phyloP scores from a whole-genome alignment of 192 early-diverging fungal species.

The Dissophora ornata region DNA sequence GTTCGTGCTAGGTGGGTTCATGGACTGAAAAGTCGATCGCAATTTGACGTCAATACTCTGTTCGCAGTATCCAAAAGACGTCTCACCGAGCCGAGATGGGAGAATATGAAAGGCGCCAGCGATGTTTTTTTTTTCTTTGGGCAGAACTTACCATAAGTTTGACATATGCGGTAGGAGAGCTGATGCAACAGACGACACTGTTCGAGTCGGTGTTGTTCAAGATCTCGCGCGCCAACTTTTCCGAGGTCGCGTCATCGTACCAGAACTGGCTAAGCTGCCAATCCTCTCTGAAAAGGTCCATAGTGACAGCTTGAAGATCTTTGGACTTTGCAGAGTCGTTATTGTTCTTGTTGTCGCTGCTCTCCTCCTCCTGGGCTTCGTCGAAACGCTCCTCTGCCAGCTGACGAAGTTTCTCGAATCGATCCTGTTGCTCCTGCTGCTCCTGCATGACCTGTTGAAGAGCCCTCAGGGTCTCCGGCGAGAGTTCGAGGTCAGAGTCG shows the following conservation, averaged over 20 bases:
- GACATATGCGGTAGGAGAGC: conserved; percentile 73
- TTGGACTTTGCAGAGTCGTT: conserved; percentile 23
- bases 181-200: conserved; percentile 66
- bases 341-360: conserved; percentile 17
- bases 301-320: conserved; percentile 55
- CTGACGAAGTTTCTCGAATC: conserved; percentile 70
- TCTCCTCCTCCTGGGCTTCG: conserved; percentile 43
- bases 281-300: conserved; percentile 81
- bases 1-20: conserved; percentile 39
- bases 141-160: conserved; percentile 67
- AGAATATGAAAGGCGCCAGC: too few relatives aligned
- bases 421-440: conserved; percentile 70
- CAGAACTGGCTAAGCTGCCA: conserved; percentile 78
- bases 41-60: too few relatives aligned
- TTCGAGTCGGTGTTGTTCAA: conserved; percentile 47
- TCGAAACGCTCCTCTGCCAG: conserved; percentile 61
- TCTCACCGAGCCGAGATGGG: too few relatives aligned
- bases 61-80: too few relatives aligned
- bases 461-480: conserved; percentile 61
- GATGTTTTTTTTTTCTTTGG: neutral
- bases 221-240: conserved; percentile 51
- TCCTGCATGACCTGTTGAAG: conserved; percentile 75
- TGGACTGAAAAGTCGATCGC: conserved; percentile 42
- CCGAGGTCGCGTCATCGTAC: conserved; percentile 59
- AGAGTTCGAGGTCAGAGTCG: conserved; percentile 55